phyloP scores from a whole-genome alignment of 768 basidiomycete genomes.

The Kwoniella sp. region DNA sequence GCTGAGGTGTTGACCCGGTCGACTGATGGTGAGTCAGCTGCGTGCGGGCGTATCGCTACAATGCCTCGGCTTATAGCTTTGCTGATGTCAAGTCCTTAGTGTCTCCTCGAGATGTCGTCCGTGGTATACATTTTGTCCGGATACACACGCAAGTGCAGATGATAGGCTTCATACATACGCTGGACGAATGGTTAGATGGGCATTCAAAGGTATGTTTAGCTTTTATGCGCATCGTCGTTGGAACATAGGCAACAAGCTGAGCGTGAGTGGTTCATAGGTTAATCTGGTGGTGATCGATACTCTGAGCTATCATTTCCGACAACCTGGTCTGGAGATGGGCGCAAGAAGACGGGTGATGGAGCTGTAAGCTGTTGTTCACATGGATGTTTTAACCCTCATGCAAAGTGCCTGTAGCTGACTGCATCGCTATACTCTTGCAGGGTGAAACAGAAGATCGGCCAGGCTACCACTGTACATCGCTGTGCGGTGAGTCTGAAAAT shows the following conservation, averaged over 20 bases:
- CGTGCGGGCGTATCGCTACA: not conserved
- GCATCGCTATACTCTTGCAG: constrained; percentile 20
- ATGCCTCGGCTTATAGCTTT: not conserved
- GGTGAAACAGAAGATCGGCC: constrained; percentile 46
- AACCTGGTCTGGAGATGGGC: constrained; percentile 41
- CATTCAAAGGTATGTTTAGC: constrained; percentile 39
- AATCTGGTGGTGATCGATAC: constrained; percentile 54
- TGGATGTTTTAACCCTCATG: not conserved
- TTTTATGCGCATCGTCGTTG: not conserved
- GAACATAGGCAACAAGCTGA: not conserved
- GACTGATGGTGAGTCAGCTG: not conserved
- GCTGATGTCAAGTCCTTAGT: constrained; percentile 9
- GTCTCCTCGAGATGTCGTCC: constrained; percentile 28
- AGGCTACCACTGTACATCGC: constrained; percentile 45
- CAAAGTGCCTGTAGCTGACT: not conserved
- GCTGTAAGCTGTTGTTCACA: constrained; percentile 31
- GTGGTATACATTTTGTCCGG: constrained; percentile 48
- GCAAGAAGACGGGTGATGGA: constrained; percentile 43
- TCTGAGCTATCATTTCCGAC: constrained; percentile 52
- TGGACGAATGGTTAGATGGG: constrained; percentile 48
- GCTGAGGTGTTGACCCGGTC: constrained; percentile 27
- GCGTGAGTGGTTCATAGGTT: constrained; percentile 26
- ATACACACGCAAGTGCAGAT: constrained; percentile 51
- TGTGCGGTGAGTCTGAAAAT: constrained; percentile 41
- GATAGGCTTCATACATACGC: constrained; percentile 48